Evolutionary conservation across 1,139 yeast species (phyloP).

Genomic region (Pneumocystis sp.): DNA sequence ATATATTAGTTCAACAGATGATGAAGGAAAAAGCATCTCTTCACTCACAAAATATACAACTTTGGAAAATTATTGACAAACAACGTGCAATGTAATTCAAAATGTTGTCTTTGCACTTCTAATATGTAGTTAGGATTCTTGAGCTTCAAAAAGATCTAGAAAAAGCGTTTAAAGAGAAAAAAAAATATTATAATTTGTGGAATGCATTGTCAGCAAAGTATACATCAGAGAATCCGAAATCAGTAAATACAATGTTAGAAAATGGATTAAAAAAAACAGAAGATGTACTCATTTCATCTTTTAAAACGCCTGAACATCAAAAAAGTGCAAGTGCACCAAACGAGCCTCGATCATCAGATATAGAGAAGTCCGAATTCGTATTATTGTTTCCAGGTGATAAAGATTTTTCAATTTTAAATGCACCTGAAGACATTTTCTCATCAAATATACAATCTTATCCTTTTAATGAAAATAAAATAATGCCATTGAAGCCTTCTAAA

Average conservation of each 20-base stretch:
- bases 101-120: not conserved
- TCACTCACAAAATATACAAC: slow-evolving; percentile 13
- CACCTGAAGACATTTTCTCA: not conserved
- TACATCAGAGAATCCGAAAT: not conserved
- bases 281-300: not conserved
- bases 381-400: not conserved
- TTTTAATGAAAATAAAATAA: not conserved
- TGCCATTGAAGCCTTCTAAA: not conserved
- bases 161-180: slow-evolving; percentile 17
- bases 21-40: not conserved
- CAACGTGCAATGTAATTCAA: slow-evolving; percentile 18
- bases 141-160: slow-evolving; percentile 22
- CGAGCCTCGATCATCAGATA: not conserved
- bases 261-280: not conserved
- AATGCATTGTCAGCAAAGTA: slow-evolving; percentile 2
- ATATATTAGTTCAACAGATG: not conserved
- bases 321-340: not conserved
- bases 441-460: not conserved
- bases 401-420: not conserved
- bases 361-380: not conserved
- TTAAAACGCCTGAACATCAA: not conserved
- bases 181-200: slow-evolving; percentile 9
- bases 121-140: slow-evolving; percentile 14
- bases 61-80: slow-evolving; percentile 21
- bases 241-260: not conserved